phyloP scores from a whole-genome alignment of 2,329 filamentous ascomycete genomes.

The Curvularia spicifera region DNA sequence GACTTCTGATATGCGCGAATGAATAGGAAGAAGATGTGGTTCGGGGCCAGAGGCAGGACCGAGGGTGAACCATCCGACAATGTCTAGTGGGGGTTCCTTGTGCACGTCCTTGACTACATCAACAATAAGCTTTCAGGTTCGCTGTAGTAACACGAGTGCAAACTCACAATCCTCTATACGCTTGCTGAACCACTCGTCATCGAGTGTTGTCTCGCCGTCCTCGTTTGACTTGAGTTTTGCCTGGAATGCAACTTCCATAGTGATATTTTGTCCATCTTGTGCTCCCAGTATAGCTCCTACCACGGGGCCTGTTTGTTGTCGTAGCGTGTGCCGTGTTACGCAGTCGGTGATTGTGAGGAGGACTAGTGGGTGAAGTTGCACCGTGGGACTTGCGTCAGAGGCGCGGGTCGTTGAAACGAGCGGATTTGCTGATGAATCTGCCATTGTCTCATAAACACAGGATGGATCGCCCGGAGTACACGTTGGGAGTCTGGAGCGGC shows the following conservation, averaged over 20 bases:
- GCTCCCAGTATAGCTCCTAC: slow-evolving; percentile 89
- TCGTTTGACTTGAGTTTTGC: slow-evolving; percentile 60
- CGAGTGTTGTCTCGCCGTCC: slow-evolving; percentile 67
- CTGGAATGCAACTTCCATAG: slow-evolving; percentile 92
- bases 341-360: slow-evolving; percentile 97
- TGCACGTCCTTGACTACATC: slow-evolving; percentile 82
- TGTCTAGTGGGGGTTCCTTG: slow-evolving; percentile 75
- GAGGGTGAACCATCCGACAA: slow-evolving; percentile 93
- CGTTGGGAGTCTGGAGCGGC: not conserved
- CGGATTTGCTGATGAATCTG: slow-evolving; percentile 47
- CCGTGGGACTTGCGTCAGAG: slow-evolving; percentile 76
- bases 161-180: slow-evolving; percentile 83
- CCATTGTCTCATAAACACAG: slow-evolving; percentile 39
- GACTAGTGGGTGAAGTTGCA: slow-evolving; percentile 89
- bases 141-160: not conserved
- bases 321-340: slow-evolving; percentile 86
- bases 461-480: not conserved
- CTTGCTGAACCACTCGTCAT: slow-evolving; percentile 74
- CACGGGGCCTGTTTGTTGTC: slow-evolving; percentile 75
- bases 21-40: slow-evolving; percentile 70
- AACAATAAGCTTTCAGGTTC: slow-evolving; percentile 11
- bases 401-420: slow-evolving; percentile 53
- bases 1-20: slow-evolving; percentile 74
- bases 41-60: slow-evolving; percentile 75
- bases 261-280: slow-evolving; percentile 88